Base-by-base conservation (phyloP, 129 eudicot genomes). In the Scalesia atractyloides region DNA sequence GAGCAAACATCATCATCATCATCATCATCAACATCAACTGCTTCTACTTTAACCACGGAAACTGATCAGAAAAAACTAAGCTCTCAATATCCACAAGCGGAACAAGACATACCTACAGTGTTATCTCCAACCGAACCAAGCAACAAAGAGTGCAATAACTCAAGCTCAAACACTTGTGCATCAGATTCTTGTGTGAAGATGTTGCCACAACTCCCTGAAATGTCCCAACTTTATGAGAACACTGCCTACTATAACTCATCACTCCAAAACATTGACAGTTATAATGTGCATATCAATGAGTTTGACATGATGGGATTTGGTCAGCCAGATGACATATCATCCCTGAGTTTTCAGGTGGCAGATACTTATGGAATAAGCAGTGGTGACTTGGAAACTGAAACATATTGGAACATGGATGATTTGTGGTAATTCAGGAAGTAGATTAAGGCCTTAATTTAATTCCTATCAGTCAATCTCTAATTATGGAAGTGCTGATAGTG, bases 391-490 rank as follows among this genome's bases (percentile, higher is more conserved):
- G 56, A 75, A 52, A 78, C 66, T 48, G 85, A 63, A 62, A 54
- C 66, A 13, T 80, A 74, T 26, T 88, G 96, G 96, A 70, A 82
- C 85, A 73, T 82, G 76, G 97, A 82, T 76, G 92, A 88, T 64
- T 79, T 88, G 48, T 91, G 97, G 97, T 48, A 48, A 48, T 13
- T 48, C 53, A 48, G n/a, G 53, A 48, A 48, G 5, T 13, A 48
- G n/a, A 48, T 13, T 8, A 9, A 4, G 17, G 17, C 58, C 14
- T 46, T 37, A 4, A 66, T 53, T 14, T 47, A 47, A 47, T 47
- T 47, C n/a, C n/a, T 47, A 47, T 47, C 52, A 14, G 52, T 47
- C 5, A 13, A 10, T 47, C n/a, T 47, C 12, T 14, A 47, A 47
- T 12, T 47, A 47, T 47, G 52, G 52, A 47, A 47, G 15, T 10